Evolutionary conservation across 2,329 filamentous ascomycete genomes (phyloP).

Genomic region (Ceratocystis eucalypticola): DNA sequence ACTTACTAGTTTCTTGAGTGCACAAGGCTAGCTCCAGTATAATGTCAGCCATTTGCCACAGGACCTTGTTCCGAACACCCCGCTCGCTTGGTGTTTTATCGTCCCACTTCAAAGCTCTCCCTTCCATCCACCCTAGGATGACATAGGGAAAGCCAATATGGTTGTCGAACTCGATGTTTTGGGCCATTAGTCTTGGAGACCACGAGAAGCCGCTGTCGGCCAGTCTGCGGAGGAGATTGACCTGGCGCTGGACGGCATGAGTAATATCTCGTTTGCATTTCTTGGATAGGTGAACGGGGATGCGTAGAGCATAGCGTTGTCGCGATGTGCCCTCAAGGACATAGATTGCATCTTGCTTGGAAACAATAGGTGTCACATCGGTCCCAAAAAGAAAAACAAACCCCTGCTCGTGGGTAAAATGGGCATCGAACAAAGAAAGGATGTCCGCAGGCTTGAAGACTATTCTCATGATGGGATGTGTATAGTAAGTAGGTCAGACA

Average conservation of each 20-base stretch:
- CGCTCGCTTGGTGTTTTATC: constrained; percentile 5
- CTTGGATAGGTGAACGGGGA: constrained; percentile 1
- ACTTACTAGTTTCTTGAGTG: constrained; percentile 19
- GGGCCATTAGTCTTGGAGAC: constrained; percentile 15
- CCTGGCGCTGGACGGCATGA: neutral
- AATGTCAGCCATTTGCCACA: constrained; percentile 18
- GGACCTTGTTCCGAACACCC: constrained; percentile 2
- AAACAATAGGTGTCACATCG: neutral
- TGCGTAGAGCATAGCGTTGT: constrained; percentile 12
- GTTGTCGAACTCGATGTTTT: constrained; percentile 12
- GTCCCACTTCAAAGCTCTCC: constrained; percentile 8
- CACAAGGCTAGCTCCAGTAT: constrained; percentile 16
- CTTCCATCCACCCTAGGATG: constrained; percentile 17
- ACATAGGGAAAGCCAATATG: constrained; percentile 15
- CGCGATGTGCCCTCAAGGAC: constrained; percentile 12
- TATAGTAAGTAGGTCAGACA: neutral
- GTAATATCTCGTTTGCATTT: neutral
- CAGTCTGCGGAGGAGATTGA: constrained; percentile 6
- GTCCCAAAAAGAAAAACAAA: constrained; percentile 11
- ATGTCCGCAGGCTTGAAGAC: constrained; percentile 18
- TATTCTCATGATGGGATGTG: neutral
- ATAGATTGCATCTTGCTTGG: constrained; percentile 8
- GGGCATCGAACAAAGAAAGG: neutral
- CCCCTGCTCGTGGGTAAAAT: constrained; percentile 8
- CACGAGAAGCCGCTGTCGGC: constrained; percentile 16